Base-by-base conservation (phyloP, 169 alveolate genomes). In the Plasmodium inui region DNA sequence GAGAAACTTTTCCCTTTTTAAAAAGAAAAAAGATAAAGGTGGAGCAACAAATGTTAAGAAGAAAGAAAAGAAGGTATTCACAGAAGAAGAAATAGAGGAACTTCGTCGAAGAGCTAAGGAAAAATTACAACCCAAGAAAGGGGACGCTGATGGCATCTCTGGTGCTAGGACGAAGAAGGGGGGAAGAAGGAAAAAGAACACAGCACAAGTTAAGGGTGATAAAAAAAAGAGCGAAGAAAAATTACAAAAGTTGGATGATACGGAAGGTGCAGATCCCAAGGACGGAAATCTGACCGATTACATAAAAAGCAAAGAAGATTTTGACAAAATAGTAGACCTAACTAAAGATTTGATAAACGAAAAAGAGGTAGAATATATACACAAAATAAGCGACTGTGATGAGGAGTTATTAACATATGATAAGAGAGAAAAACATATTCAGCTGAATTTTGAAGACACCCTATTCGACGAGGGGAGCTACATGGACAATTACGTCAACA, bases 51-150 rank as follows among this genome's bases (percentile, higher is more conserved):
- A 84, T 34, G 50, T 85, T 6, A 85, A 85, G 41, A 85, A 85
- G 28, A 85, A 85, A 85, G 82, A 41, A 22, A 85, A 85, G 44
- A 85, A 85, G 17, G 70, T 34, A 17, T 85, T 85, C 79, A 74
- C 93, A 22, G 93, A 85, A 85, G 93, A 85, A 74, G 93, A 85
- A 78, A 85, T 85, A 74, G 93, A 85, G 74, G 93, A 85, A 70
- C 70, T 85, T 8, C 53, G 85, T 30, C 78, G 39, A 73, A 85
- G 79, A 37, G 93, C 93, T n/a, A 85, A 85, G 61, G 93, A 85
- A 85, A 85, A 85, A 26, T 28, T 50, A 32, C 93, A 85, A 73
- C 76, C 93, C 37, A 84, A 84, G 28, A 85, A 74, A 55, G 37
- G 93, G 37, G 39, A 61, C 74, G 32, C 8, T 61, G 32, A 61